Conservation (phyloP, 139 green algal genomes). For the Trebouxia sp. region DNA sequence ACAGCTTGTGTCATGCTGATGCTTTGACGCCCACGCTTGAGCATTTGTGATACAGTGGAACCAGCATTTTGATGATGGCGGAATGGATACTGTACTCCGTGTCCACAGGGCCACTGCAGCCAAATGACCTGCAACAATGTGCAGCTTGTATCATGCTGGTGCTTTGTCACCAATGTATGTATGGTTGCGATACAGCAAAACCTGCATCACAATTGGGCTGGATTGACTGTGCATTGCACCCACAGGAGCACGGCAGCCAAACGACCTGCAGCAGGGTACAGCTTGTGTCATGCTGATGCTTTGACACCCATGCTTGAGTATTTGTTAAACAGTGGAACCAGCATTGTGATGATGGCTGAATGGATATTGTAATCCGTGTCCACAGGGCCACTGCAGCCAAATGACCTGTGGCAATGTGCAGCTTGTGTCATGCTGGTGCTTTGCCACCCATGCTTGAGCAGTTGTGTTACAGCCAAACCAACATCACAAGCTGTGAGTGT, state of each 20-base stretch:
- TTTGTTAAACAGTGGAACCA: slow-evolving; percentile 47
- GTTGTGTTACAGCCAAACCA: slow-evolving; percentile 45
- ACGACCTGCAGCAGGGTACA: slow-evolving; percentile 36
- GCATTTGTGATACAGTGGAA: too few species aligned
- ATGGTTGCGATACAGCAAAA: too few species aligned
- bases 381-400: slow-evolving; percentile 56
- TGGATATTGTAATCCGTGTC: slow-evolving; percentile 67
- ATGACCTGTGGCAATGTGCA: slow-evolving; percentile 35
- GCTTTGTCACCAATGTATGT: too few species aligned
- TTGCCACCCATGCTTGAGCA: too few species aligned
- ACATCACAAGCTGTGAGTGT: too few species aligned
- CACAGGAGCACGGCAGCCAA: slow-evolving; percentile 57
- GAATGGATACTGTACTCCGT: slow-evolving; percentile 66
- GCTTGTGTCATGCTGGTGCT: too few species aligned
- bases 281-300: too few species aligned
- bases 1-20: too few species aligned
- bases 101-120: slow-evolving; percentile 55
- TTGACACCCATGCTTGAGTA: too few species aligned
- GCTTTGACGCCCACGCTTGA: too few species aligned
- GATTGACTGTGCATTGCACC: slow-evolving; percentile 64
- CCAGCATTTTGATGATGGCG: slow-evolving; percentile 39
- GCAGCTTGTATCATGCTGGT: too few species aligned
- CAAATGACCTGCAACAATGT: slow-evolving; percentile 45
- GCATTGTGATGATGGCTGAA: slow-evolving; percentile 41
- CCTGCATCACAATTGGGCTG: slow-evolving; percentile 36